These are phyloP conservation scores for Umbilicus rupestris DNA, from an alignment of 164 flowering plant species.

Conservation along the genomic window DNA sequence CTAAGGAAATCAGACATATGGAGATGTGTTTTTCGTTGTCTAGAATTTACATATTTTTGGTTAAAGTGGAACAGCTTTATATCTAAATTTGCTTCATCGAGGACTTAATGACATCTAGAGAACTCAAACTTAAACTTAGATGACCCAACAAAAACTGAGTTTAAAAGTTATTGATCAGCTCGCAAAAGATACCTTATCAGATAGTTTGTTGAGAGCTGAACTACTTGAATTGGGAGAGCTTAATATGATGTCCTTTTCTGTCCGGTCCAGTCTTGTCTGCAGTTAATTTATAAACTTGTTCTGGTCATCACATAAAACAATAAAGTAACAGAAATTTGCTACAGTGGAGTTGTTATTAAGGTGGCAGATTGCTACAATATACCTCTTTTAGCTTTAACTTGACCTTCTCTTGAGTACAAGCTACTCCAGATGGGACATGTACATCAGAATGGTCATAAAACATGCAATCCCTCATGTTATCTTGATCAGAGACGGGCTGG, in stretches of 20 bases:
- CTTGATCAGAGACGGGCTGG: conserved; percentile 19
- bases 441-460: conserved; percentile 17
- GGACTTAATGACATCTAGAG: neutral
- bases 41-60: too few species aligned
- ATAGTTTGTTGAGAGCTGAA: conserved; percentile 17
- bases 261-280: conserved; percentile 17
- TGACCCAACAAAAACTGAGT: neutral
- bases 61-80: too few species aligned
- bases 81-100: neutral
- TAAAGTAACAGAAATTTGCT: neutral
- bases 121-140: neutral
- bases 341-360: neutral
- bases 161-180: neutral
- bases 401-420: neutral
- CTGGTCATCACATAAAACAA: neutral
- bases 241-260: conserved; percentile 15
- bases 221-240: conserved; percentile 18
- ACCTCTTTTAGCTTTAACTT: neutral
- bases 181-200: conserved; percentile 28
- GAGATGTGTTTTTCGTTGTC: too few species aligned
- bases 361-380: neutral
- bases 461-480: conserved; percentile 16
- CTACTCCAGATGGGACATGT: conserved; percentile 8
- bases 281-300: neutral
- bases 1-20: too few species aligned